phyloP scores from a whole-genome alignment of 129 eudicot genomes.

The Escallonia rubra region DNA sequence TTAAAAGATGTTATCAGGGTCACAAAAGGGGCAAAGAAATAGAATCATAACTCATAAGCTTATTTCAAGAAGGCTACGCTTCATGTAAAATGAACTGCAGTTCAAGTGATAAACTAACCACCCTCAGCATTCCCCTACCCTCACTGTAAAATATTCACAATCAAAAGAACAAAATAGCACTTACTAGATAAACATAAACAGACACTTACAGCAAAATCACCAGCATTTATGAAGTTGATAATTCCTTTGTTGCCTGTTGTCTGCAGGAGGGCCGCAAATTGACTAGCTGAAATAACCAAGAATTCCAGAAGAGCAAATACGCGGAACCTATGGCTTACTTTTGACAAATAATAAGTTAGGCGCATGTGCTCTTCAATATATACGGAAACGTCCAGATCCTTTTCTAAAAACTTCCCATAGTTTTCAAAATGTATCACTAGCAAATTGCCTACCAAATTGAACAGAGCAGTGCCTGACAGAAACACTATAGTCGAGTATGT shows the following conservation, averaged over 20 bases:
- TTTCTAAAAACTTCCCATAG: slow-evolving; percentile 39
- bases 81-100: no score
- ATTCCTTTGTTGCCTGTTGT: slow-evolving; percentile 35
- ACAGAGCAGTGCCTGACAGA: slow-evolving; percentile 32
- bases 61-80: no score
- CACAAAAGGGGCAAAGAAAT: no score
- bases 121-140: no score
- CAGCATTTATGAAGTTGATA: slow-evolving; percentile 45
- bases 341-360: slow-evolving; percentile 35
- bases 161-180: no score
- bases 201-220: slow-evolving; percentile 49
- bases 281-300: slow-evolving; percentile 36
- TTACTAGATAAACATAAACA: neutral
- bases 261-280: slow-evolving; percentile 32
- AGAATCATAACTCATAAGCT: no score
- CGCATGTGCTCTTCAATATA: slow-evolving; percentile 48
- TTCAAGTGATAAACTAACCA: no score
- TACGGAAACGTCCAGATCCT: slow-evolving; percentile 38
- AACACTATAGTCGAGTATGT: slow-evolving; percentile 27
- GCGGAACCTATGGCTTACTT: slow-evolving; percentile 51
- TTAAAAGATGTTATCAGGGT: no score
- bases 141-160: no score
- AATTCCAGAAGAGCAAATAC: slow-evolving; percentile 44
- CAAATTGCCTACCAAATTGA: slow-evolving; percentile 42
- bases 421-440: slow-evolving; percentile 52